phyloP scores from a whole-genome alignment of 768 basidiomycete species.

The Kwoniella dendrophila region DNA sequence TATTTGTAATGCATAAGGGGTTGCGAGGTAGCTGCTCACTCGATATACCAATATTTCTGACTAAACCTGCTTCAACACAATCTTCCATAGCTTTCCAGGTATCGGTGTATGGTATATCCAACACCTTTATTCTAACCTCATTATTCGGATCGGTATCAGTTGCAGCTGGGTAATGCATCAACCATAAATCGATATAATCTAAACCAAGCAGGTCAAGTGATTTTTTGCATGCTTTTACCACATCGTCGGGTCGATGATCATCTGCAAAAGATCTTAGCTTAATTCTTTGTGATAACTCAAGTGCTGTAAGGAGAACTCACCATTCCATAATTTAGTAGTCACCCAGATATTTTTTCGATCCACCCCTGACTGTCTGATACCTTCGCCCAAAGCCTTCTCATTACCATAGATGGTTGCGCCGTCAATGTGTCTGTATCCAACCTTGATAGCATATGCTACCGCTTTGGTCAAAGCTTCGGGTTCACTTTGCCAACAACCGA shows the following conservation, averaged over 20 bases:
- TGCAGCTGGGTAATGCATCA: conserved; percentile 70
- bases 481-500: conserved; percentile 22
- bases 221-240: conserved; percentile 61
- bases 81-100: conserved; percentile 83
- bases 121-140: conserved; percentile 51
- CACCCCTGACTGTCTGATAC: conserved; percentile 25
- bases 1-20: not conserved
- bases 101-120: conserved; percentile 55
- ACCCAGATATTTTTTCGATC: conserved; percentile 36
- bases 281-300: not conserved
- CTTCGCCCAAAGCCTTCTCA: conserved; percentile 37
- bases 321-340: conserved; percentile 41
- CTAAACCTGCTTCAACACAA: conserved; percentile 70
- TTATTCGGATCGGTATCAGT: conserved; percentile 57
- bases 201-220: conserved; percentile 37
- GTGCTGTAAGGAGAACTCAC: not conserved
- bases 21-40: conserved; percentile 46
- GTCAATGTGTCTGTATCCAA: conserved; percentile 48
- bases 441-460: conserved; percentile 37
- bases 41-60: conserved; percentile 78
- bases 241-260: conserved; percentile 67
- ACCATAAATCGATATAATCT: conserved; percentile 73
- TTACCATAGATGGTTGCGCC: conserved; percentile 48
- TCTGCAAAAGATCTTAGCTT: not conserved
- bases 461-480: conserved; percentile 19